phyloP scores from a whole-genome alignment of 345 rosid species.

The Ricinus communis region DNA sequence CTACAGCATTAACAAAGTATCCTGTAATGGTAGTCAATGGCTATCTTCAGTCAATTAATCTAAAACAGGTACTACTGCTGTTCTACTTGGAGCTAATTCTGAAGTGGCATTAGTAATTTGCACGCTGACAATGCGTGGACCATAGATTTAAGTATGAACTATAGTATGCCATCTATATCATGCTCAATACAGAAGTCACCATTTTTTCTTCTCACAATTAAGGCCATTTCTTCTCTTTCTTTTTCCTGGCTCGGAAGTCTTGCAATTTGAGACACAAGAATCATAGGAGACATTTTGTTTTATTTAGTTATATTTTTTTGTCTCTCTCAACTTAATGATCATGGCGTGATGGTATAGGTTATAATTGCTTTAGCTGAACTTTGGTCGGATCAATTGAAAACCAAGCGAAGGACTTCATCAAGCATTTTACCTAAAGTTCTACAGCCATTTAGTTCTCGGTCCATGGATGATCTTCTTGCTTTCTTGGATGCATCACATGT shows the following conservation, averaged over 20 bases:
- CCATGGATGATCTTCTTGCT: conserved; percentile 68
- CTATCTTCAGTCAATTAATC: conserved; percentile 73
- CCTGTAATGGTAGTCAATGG: conserved; percentile 86
- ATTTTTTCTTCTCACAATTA: neutral
- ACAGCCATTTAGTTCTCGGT: conserved; percentile 58
- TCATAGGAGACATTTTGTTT: neutral
- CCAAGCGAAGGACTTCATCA: conserved; percentile 35
- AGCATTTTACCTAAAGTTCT: conserved; percentile 42
- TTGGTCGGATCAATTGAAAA: conserved; percentile 60
- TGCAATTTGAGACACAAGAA: conserved; percentile 6
- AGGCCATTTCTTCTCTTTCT: neutral
- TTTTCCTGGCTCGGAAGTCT: neutral
- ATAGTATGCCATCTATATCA: neutral
- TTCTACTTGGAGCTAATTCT: neutral
- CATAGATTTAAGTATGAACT: neutral
- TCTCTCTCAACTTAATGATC: neutral
- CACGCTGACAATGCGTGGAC: neutral
- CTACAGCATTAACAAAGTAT: conserved; percentile 61
- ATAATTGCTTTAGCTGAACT: conserved; percentile 61
- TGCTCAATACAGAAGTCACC: neutral
- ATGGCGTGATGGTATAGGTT: conserved; percentile 43
- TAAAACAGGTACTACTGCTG: conserved; percentile 61
- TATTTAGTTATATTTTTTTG: neutral
- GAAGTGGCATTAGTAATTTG: neutral
- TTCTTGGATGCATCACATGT: conserved; percentile 50